Base-by-base conservation (phyloP, 768 basidiomycete species). In the Mycena chlorophos region DNA sequence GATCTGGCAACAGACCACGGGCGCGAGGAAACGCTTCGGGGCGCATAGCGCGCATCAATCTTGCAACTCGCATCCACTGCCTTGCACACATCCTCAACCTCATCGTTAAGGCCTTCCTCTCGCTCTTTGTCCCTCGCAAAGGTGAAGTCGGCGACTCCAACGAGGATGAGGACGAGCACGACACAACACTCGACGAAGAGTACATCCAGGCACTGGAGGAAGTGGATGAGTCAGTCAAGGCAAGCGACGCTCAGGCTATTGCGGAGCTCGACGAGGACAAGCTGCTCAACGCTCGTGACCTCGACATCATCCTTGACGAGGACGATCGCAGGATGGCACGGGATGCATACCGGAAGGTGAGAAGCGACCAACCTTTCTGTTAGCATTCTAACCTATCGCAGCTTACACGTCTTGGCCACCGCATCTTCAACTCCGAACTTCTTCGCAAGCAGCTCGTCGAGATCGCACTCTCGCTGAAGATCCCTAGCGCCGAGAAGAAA, bases 1-100 rank as follows among this genome's bases (percentile, higher is more conserved):
- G 40, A 42, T n/a, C n/a, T n/a, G n/a, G n/a, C n/a, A n/a, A n/a
- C n/a, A n/a, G n/a, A n/a, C n/a, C n/a, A n/a, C n/a, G n/a, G n/a
- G n/a, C n/a, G n/a, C n/a, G n/a, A n/a, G n/a, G n/a, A n/a, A n/a
- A n/a, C n/a, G n/a, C n/a, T n/a, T n/a, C n/a, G n/a, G n/a, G n/a
- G n/a, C 40, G 13, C n/a, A 16, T 22, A 19, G 40, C 40, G 5
- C 40, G 40, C 20, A 12, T 42, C 8, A 22, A 42, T 42, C 13
- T 22, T 22, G 5, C 40, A 19, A 40, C 45, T 12, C 55, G 66
- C 16, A 60, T 67, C 2, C 65, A 63, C 2, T 71, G 68, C 52
- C 65, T 68, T 52, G 65, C 66, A 2, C 70, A 71, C 45, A 63
- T 71, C 20, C 45, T 71, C 6, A 71, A 71, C 45, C 64, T 71